Evolutionary conservation across 2,329 filamentous ascomycete species (phyloP), one percentile per base, ranked within the genome.

Genomic region (Aspergillus floridensis): DNA sequence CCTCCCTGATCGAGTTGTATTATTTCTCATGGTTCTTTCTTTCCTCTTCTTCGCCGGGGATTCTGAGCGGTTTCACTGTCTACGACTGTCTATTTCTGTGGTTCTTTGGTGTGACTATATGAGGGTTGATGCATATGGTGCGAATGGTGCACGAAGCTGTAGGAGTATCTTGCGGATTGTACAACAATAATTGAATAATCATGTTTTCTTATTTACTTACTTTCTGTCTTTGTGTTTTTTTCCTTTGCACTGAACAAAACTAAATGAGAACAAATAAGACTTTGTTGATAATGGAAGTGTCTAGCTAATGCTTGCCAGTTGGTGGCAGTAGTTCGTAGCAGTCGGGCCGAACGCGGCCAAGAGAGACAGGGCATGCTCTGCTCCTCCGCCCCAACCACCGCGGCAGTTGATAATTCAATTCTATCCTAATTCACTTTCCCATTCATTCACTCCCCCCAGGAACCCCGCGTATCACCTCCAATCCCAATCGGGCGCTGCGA

Each of bases 261-360:
- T 14, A 11, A 31, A 41, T 46, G 32, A n/a, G 5, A 10, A 35
- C 14, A 16, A 12, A 16, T 16, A 41, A 44, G 21, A 29, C 8
- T 16, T 19, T 5, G 7, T 5, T n/a, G 4, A 7, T 16, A n/a
- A 19, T 44, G 38, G 2, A 7, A n/a, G 16, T 19, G 38, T 8
- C 38, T n/a, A 19, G 38, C 32, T 16, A 7, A 44, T 16, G 38
- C 38, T 44, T 44, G 38, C 38, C 14, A 44, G 14, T 16, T 19
- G 32, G 14, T 16, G 12, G 11, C n/a, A 41, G 12, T 41, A 5
- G 14, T 41, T 16, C 14, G 22, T 4, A 10, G 22, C 21, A 44
- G 16, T 47, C 53, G 53, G 53, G 53, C 53, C 53, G 53, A 55
- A 32, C 53, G 41, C 53, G 41, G 53, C 26, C 51, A 24, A 48